Base-by-base conservation (phyloP, 2,329 filamentous ascomycete genomes). In the Apiospora kogelbergensis region DNA sequence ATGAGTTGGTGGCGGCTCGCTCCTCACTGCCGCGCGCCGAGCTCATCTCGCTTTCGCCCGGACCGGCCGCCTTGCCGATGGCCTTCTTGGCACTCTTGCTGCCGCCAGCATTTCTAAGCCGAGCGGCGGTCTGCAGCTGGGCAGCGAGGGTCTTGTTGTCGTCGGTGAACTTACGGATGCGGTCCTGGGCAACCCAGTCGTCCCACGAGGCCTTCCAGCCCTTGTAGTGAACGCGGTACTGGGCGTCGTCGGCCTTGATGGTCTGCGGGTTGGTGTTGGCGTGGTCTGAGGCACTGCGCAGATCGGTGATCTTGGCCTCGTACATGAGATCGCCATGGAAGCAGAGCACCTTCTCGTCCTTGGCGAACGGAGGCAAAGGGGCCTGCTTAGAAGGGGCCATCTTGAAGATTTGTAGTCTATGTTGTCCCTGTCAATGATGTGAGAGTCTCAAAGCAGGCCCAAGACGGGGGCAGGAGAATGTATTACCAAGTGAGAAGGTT, bases 151-250 rank as follows among this genome's bases (percentile, higher is more conserved):
- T 94, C 78, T 93, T 93, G 82, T 98, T 98, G 82, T 98, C 96
- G 68, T 97, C 94, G 66, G 91, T 97, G 79, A 95, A 92, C 83
- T 98, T 98, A 78, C 95, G 91, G 71, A 99, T 91, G 73, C 96
- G 93, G 80, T 98, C 95, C 81, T 94, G 91, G 26, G 93, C 89
- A 60, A 98, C 96, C 95, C 95, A 98, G 83, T 99, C 96, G 83
- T 99, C 96, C 96, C 96, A 99, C 87, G 94, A 98, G 80, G 95
- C 95, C 86, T 99, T 99, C 96, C 96, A 99, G 77, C 96, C 96
- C 82, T 98, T 98, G 85, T 99, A 99, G 82, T 99, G 96, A 68
- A 99, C 93, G 78, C 93, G 93, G 84, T 97, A 99, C 79, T 94
- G 90, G 78, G 90, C 94, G 42, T 91, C 89, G 71, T 91, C 83